These are phyloP conservation scores for Besnoitia besnoiti DNA, from an alignment of 169 alveolate species.

Conservation along the genomic window DNA sequence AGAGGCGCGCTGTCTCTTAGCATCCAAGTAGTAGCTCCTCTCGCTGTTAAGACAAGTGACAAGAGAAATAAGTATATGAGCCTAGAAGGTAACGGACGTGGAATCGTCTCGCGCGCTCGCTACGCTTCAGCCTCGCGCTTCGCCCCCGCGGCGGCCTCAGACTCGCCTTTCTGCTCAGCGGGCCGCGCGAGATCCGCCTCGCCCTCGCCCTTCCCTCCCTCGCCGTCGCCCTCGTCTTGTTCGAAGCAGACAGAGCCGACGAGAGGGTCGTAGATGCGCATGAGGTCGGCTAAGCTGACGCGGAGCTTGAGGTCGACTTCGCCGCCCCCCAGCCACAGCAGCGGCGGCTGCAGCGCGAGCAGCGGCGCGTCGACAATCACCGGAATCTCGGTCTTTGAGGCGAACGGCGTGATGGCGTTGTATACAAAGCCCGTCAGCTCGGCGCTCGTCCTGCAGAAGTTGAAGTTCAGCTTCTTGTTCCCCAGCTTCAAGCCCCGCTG, in stretches of 20 bases:
- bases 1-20: no score
- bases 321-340: conserved; percentile 48
- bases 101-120: no score
- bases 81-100: no score
- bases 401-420: conserved; percentile 52
- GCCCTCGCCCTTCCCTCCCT: not conserved
- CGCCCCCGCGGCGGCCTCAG: no score
- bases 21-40: no score
- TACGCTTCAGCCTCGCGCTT: no score
- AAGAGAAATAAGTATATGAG: no score
- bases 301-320: conserved; percentile 26
- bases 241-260: conserved; percentile 45
- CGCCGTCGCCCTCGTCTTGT: not conserved
- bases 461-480: conserved; percentile 50
- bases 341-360: not conserved
- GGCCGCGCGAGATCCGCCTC: no score
- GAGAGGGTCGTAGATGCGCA: conserved; percentile 36
- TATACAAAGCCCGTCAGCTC: conserved; percentile 43
- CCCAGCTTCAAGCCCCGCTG: conserved; percentile 45
- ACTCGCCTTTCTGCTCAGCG: no score
- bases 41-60: no score
- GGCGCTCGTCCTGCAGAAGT: conserved; percentile 29
- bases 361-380: not conserved
- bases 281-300: not conserved
- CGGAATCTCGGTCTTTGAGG: not conserved